These are phyloP conservation scores for Cornus controversa DNA, from an alignment of 148 eudicot genomes.

Conservation along the genomic window DNA sequence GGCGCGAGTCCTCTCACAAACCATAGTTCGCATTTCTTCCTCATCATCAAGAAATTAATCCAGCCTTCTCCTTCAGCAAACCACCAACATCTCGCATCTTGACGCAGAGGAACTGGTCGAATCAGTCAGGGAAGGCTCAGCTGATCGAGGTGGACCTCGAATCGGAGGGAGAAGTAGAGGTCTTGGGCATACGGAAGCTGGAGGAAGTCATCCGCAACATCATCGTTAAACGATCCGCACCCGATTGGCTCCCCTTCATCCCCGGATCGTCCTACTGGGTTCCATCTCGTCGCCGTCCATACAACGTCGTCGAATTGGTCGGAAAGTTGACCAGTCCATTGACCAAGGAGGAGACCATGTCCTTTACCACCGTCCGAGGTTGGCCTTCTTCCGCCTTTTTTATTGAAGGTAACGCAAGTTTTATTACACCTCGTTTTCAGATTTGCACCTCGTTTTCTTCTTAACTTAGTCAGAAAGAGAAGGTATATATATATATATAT, in stretches of 20 bases:
- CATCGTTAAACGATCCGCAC: constrained; percentile 69
- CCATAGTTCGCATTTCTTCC: constrained; percentile 30
- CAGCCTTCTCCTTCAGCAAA: constrained; percentile 2
- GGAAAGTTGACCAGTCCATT: constrained; percentile 46
- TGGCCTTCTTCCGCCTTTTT: constrained; percentile 65
- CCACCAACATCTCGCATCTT: constrained; percentile 4
- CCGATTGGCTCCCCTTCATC: constrained; percentile 86
- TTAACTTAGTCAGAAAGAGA: no score
- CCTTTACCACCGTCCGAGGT: constrained; percentile 44
- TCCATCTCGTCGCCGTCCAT: constrained; percentile 43
- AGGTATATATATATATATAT: no score
- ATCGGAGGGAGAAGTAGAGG: constrained; percentile 12
- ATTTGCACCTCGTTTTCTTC: no score
- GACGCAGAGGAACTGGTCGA: constrained; percentile 30
- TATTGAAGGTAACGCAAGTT: constrained; percentile 36
- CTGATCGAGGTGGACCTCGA: constrained; percentile 62
- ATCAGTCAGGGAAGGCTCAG: constrained; percentile 34
- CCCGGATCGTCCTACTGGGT: constrained; percentile 92
- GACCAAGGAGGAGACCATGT: constrained; percentile 43
- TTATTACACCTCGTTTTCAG: no score
- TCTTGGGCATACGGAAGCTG: constrained; percentile 31
- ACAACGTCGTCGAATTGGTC: constrained; percentile 41
- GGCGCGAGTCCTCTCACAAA: constrained; percentile 47
- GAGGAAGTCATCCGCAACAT: constrained; percentile 70
- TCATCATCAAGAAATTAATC: constrained; percentile 11